Conservation (phyloP, 1,284 basidiomycete genomes). For the Boletus calvinii region DNA sequence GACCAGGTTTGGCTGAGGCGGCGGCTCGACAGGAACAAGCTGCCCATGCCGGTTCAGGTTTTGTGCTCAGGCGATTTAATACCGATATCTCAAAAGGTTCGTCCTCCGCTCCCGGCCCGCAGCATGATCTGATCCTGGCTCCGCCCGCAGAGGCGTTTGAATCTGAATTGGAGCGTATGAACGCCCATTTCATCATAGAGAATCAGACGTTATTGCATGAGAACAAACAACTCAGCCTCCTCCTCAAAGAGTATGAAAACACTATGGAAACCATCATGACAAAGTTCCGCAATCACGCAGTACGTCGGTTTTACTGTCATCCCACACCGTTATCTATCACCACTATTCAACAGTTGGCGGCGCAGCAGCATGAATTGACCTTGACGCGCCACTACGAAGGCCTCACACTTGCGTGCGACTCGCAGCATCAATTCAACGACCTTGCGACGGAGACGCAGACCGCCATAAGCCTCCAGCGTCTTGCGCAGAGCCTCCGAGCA, state of each 20-base stretch:
- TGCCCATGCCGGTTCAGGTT: slow-evolving; percentile 75
- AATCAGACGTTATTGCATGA: slow-evolving; percentile 91
- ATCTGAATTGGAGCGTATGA: slow-evolving; percentile 87
- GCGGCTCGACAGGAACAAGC: slow-evolving; percentile 64
- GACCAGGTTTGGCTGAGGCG: slow-evolving; percentile 5
- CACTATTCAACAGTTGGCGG: slow-evolving; percentile 56
- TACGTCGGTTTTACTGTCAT: slow-evolving; percentile 44
- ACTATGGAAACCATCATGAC: slow-evolving; percentile 96
- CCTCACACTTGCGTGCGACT: slow-evolving; percentile 74
- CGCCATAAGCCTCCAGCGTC: slow-evolving; percentile 60
- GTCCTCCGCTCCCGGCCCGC: slow-evolving; percentile 17
- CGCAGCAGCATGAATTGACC: slow-evolving; percentile 88
- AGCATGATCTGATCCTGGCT: slow-evolving; percentile 7
- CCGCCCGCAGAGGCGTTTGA: slow-evolving; percentile 80
- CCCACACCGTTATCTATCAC: background rate
- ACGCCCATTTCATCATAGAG: slow-evolving; percentile 89
- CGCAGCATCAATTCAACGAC: slow-evolving; percentile 58
- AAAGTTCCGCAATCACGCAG: slow-evolving; percentile 91
- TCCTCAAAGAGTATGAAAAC: slow-evolving; percentile 93
- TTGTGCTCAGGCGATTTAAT: slow-evolving; percentile 86
- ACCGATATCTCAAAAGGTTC: slow-evolving; percentile 88
- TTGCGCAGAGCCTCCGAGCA: slow-evolving; percentile 69
- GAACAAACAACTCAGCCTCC: slow-evolving; percentile 86
- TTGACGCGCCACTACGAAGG: slow-evolving; percentile 90
- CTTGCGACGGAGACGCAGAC: slow-evolving; percentile 57